Percentiles rank a stretch among this genome's conserved stretches.
These are phyloP conservation scores for Carex pumila DNA, from an alignment of 176 grass and related monocot genomes.

Conservation along the genomic window DNA sequence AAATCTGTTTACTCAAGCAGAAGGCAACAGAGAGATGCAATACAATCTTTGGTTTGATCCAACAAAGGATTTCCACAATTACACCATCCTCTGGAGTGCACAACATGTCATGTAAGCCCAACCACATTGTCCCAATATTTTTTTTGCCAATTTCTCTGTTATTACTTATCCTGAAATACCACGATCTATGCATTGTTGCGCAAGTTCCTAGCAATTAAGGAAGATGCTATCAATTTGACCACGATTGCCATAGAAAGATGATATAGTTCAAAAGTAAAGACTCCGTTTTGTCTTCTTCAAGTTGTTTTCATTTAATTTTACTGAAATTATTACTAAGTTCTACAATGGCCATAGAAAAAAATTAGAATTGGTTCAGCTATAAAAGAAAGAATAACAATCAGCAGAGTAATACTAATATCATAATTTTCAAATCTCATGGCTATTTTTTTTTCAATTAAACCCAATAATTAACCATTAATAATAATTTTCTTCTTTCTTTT, in stretches of 20 bases:
- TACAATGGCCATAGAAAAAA: neutral
- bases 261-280: neutral
- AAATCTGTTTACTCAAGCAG: conserved; percentile 54
- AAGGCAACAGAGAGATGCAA: conserved; percentile 65
- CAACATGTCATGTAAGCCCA: conserved; percentile 55
- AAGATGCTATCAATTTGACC: neutral
- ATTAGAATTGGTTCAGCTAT: no score
- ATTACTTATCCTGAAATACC: neutral
- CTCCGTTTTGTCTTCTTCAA: neutral
- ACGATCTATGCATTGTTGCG: neutral
- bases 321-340: neutral
- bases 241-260: neutral
- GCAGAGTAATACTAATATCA: neutral
- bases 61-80: conserved; percentile 61
- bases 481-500: neutral
- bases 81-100: conserved; percentile 71
- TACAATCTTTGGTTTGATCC: conserved; percentile 87
- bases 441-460: neutral
- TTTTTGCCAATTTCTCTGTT: neutral
- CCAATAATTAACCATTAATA: neutral
- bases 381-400: neutral
- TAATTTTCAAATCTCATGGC: neutral
- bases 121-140: neutral
- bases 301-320: neutral
- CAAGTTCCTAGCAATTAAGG: neutral